Percentiles rank a stretch among this genome's conserved stretches.
Conservation (phyloP, 2,329 filamentous ascomycete species). For the Fusarium piperis region DNA sequence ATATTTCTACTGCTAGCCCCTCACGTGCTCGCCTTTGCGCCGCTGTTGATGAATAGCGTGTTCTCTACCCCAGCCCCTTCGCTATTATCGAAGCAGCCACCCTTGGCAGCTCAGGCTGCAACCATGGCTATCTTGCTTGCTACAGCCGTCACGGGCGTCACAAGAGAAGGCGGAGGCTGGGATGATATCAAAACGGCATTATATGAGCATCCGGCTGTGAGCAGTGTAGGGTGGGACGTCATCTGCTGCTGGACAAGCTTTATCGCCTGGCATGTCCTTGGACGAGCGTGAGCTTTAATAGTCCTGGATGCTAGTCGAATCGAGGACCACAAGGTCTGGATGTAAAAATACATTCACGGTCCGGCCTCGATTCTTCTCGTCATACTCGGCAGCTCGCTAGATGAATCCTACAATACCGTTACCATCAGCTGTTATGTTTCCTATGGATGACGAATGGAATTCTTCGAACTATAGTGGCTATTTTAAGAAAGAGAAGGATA, state of each 20-base stretch:
- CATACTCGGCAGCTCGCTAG: neutral
- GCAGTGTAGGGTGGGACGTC: constrained; percentile 42
- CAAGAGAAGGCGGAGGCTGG: constrained; percentile 1
- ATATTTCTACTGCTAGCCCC: constrained; percentile 31
- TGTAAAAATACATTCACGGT: neutral
- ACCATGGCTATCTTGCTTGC: constrained; percentile 16
- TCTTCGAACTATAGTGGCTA: no score
- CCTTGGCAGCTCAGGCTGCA: constrained; percentile 1
- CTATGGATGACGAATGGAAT: no score
- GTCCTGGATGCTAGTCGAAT: neutral
- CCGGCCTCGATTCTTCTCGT: neutral
- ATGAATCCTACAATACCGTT: neutral
- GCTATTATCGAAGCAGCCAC: constrained; percentile 2
- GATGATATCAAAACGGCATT: constrained; percentile 12
- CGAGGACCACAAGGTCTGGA: neutral
- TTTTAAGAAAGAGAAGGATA: no score
- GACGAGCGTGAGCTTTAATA: neutral
- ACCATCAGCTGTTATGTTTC: no score
- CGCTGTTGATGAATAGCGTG: constrained; percentile 28
- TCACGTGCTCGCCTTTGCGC: constrained; percentile 39
- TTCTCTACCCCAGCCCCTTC: neutral
- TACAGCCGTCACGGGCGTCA: neutral
- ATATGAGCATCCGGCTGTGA: constrained; percentile 40
- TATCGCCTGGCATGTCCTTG: neutral
- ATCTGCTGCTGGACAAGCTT: constrained; percentile 37